phyloP scores from a whole-genome alignment of 75 land plant genomes.

The Ceratopteris richardii region DNA sequence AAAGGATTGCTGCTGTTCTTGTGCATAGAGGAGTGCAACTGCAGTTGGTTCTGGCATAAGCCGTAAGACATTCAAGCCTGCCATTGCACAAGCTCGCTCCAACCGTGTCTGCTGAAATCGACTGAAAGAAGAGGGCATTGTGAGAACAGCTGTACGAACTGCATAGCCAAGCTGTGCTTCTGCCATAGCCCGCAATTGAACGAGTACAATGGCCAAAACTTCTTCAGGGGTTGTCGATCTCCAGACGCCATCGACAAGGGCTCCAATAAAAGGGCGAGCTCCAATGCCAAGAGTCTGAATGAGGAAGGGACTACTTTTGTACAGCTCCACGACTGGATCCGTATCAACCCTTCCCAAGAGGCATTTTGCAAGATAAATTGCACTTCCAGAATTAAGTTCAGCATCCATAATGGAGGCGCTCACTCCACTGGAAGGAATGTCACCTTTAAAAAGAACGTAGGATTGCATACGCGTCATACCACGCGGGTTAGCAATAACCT shows the following conservation, averaged over 20 bases:
- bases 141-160: slow-evolving; percentile 49
- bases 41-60: slow-evolving; percentile 79
- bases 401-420: slow-evolving; percentile 22
- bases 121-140: slow-evolving; percentile 65
- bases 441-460: slow-evolving; percentile 49
- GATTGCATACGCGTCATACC: slow-evolving; percentile 42
- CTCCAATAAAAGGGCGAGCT: slow-evolving; percentile 61
- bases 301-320: slow-evolving; percentile 48
- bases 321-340: slow-evolving; percentile 50
- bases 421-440: slow-evolving; percentile 45
- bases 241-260: slow-evolving; percentile 51
- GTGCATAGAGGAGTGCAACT: slow-evolving; percentile 56
- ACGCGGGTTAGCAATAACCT: slow-evolving; percentile 36
- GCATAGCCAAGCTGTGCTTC: slow-evolving; percentile 38
- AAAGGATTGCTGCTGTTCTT: slow-evolving; percentile 48
- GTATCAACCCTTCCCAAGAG: slow-evolving; percentile 57
- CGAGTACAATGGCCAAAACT: slow-evolving; percentile 50
- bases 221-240: slow-evolving; percentile 63
- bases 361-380: slow-evolving; percentile 54
- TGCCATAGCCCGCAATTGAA: slow-evolving; percentile 54
- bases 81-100: slow-evolving; percentile 71
- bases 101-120: slow-evolving; percentile 58
- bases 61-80: slow-evolving; percentile 54
- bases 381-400: slow-evolving; percentile 44
- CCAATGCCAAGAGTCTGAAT: slow-evolving; percentile 65